Evolutionary conservation across 139 green algal genomes (phyloP), one percentile per base, ranked within the genome.

Genomic region (Chlorella sp.): DNA sequence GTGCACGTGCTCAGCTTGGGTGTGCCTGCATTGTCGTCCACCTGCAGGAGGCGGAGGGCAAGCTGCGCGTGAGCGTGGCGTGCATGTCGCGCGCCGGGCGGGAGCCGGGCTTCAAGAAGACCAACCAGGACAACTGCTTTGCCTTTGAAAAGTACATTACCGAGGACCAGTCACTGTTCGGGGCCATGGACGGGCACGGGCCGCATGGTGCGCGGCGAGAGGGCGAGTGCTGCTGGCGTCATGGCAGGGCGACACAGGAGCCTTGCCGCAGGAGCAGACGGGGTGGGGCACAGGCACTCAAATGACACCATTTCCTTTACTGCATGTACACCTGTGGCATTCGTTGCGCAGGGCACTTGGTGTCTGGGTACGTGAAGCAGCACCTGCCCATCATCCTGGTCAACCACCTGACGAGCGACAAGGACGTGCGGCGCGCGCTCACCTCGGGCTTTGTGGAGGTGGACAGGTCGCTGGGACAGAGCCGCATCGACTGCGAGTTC

Each of bases 111-210:
- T 88, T 88, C 70, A 93, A 93, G 73, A 96, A 96, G 69, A 89
- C 81, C 17, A 96, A 96, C 79, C 91, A 96, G 77, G 90, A 96
- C 85, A 92, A 89, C 75, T 92, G 86, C 80, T 94, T 94, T 75
- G 89, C 88, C 0, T 93, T 89, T 84, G 87, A 91, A 60, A 89
- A 92, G 76, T 95, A 89, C 80, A 88, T 93, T 64, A 80, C 79
- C 1, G 81, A 86, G 59, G 83, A 91, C 49, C 85, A 94, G 68
- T 87, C 86, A 2, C 76, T 97, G 29, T 92, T 93, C 76, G 89
- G 85, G 0, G 90, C 86, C 0, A 88, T 97, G 77, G 92, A 97
- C 67, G 92, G 92, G 4, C 92, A 97, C 68, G 92, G 92, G 1
- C 88, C 90, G 3, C 79, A 94, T 49, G 92, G 91, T 94, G 71